Conservation (phyloP, 495 filamentous ascomycete species). For the Hypoxylon rickii region DNA sequence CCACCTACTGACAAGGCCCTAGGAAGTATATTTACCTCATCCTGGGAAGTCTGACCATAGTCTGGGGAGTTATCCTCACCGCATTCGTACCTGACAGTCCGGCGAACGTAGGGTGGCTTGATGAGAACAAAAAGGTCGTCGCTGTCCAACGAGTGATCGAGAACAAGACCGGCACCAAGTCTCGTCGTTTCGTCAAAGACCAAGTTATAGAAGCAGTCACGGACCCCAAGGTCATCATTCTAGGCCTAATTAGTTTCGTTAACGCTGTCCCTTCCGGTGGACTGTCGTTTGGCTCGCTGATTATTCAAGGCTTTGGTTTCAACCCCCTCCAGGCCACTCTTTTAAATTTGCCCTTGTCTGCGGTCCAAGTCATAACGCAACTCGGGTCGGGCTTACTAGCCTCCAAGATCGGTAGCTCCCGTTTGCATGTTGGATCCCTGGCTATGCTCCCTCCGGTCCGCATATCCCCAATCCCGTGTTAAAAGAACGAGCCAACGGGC, state of each 20-base stretch:
- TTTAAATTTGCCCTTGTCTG: conserved; percentile 39
- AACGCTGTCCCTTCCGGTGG: conserved; percentile 35
- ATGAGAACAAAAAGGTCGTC: conserved; percentile 34
- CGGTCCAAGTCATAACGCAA: conserved; percentile 22
- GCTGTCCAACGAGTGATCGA: conserved; percentile 34
- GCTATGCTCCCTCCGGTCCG: conserved; percentile 29
- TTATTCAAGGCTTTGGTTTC: conserved; percentile 64
- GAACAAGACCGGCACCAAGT: conserved; percentile 43
- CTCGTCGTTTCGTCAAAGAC: conserved; percentile 28
- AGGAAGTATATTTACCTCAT: conserved; percentile 49
- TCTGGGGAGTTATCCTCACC: conserved; percentile 58
- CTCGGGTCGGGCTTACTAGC: conserved; percentile 15
- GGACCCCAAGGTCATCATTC: conserved; percentile 34
- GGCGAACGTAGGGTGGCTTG: conserved; percentile 41
- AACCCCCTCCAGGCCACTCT: conserved; percentile 54
- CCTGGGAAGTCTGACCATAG: conserved; percentile 49
- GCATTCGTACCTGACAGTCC: conserved; percentile 59
- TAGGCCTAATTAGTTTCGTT: conserved; percentile 38
- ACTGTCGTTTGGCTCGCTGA: conserved; percentile 53
- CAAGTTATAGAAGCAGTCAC: conserved; percentile 39
- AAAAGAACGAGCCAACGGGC: neutral
- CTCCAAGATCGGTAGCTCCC: conserved; percentile 9
- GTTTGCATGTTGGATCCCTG: conserved; percentile 23
- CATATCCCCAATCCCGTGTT: neutral
- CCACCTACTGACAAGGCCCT: neutral